Base-by-base conservation (phyloP, 73 alveolate genomes). In the Effrenium voratum region DNA sequence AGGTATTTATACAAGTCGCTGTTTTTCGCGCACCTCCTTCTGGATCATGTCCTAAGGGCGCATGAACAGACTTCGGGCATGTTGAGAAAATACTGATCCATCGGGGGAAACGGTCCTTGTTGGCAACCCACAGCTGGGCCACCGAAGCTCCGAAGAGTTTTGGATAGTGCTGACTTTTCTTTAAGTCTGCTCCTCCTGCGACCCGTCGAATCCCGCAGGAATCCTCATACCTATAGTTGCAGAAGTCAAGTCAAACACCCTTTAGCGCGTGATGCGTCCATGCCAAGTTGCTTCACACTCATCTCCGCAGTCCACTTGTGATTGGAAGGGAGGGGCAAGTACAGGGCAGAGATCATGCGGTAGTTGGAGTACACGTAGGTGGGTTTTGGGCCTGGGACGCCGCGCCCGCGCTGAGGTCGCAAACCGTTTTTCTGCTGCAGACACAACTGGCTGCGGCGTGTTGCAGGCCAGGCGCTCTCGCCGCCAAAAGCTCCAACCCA, bases 401-500 rank as follows among this genome's bases (percentile, higher is more conserved):
- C 63, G 19, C 63, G 8, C 19, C 63, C 8, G 26, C 63, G 26
- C 8, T 12, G 19, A 8, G 19, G n/a, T n/a, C n/a, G n/a, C n/a
- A n/a, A n/a, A n/a, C n/a, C n/a, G n/a, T n/a, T n/a, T n/a, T n/a
- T n/a, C n/a, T 52, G 63, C 26, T 19, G 19, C 63, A 8, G 19
- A 8, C 63, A 8, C 8, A 52, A 8, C 8, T 19, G 63, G 63
- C 26, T 52, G 8, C 8, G 19, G 26, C 63, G 32, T 28, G 40
- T 34, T 72, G 47, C 82, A 32, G 36, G 36, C 66, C 15, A 36
- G 66, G 44, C 13, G 36, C 92, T 81, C n/a, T 36, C 92, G 10
- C 92, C 93, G 8, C 93, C 93, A 26, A 32, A 83, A 38, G 77
- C 30, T 6, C 93, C 93, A 59, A 82, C 50, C 73, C 76, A 82